Evolutionary conservation across 2,329 filamentous ascomycete genomes (phyloP).

Genomic region (Hirsutella minnesotensis): DNA sequence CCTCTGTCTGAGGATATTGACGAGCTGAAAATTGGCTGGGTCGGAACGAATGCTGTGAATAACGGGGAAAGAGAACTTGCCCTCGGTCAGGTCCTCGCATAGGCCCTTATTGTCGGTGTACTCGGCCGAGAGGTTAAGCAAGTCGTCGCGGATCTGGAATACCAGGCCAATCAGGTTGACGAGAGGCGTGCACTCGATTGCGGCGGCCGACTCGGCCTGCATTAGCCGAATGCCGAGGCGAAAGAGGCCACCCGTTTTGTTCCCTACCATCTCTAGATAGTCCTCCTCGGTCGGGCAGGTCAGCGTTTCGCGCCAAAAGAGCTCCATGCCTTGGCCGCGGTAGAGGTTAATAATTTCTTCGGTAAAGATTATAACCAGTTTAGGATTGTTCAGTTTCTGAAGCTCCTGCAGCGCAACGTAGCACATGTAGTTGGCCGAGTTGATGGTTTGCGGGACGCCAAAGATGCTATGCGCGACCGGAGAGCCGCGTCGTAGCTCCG

Average conservation of each 20-base stretch:
- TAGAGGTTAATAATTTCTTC: slow-evolving; percentile 79
- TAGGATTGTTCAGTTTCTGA: slow-evolving; percentile 55
- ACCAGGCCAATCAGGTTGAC: slow-evolving; percentile 77
- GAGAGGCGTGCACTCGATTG: slow-evolving; percentile 65
- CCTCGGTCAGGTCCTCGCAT: slow-evolving; percentile 91
- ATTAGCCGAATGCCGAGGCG: slow-evolving; percentile 76
- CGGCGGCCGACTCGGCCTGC: slow-evolving; percentile 57
- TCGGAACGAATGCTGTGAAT: slow-evolving; percentile 83
- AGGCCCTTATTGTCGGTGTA: slow-evolving; percentile 87
- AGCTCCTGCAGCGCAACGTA: slow-evolving; percentile 69
- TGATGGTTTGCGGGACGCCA: slow-evolving; percentile 78
- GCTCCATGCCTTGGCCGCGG: slow-evolving; percentile 79
- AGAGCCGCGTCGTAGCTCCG: slow-evolving; percentile 61
- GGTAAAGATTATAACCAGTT: slow-evolving; percentile 58
- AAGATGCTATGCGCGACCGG: slow-evolving; percentile 80
- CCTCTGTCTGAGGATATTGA: slow-evolving; percentile 89
- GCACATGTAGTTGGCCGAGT: slow-evolving; percentile 83
- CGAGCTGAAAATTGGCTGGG: slow-evolving; percentile 62
- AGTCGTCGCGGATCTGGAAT: slow-evolving; percentile 90
- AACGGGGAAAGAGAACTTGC: slow-evolving; percentile 92
- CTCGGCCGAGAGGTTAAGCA: slow-evolving; percentile 67
- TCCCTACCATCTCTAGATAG: slow-evolving; percentile 84
- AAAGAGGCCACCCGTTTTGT: slow-evolving; percentile 85
- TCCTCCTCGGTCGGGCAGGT: slow-evolving; percentile 78
- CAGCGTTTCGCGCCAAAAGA: slow-evolving; percentile 79